Evolutionary conservation across 371 early-diverging fungal species (phyloP).

Genomic region (Mortierella sp.): DNA sequence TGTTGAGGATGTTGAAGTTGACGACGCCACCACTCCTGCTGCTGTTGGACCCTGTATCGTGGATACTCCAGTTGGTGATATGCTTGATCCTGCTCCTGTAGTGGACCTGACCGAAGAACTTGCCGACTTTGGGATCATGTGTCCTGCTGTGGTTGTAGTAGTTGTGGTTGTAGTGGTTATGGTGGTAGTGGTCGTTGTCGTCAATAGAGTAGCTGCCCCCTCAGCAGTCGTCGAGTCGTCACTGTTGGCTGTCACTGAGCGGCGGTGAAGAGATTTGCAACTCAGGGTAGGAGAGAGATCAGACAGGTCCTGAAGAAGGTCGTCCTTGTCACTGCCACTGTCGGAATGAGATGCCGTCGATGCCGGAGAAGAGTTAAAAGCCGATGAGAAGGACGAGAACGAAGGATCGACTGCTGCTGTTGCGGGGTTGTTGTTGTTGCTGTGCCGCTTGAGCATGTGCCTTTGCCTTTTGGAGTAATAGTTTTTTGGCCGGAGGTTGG

Average conservation of each 20-base stretch:
- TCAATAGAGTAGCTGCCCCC: background rate
- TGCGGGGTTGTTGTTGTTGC: background rate
- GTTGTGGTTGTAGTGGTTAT: constrained; percentile 28
- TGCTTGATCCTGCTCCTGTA: background rate
- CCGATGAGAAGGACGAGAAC: background rate
- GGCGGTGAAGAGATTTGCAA: constrained; percentile 7
- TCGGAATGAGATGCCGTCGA: constrained; percentile 42
- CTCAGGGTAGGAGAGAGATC: constrained; percentile 6
- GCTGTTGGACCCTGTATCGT: constrained; percentile 3
- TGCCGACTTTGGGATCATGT: background rate
- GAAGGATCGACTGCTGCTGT: background rate
- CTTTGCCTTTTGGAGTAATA: constrained; percentile 50
- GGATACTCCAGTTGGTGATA: background rate
- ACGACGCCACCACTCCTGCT: constrained; percentile 1
- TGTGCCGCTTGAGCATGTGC: constrained; percentile 23
- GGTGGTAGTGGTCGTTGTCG: constrained; percentile 4
- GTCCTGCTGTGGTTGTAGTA: constrained; percentile 3
- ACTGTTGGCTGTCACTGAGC: constrained; percentile 5
- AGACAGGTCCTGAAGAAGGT: constrained; percentile 16
- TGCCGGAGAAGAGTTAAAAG: constrained; percentile 5
- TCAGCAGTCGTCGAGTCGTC: background rate
- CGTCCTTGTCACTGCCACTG: constrained; percentile 48
- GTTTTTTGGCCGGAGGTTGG: constrained; percentile 54
- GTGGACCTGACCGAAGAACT: background rate
- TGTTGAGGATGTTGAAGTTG: background rate